These are phyloP conservation scores for Nitzschia sp. DNA, from an alignment of 108 stramenopile species.

Conservation along the genomic window DNA sequence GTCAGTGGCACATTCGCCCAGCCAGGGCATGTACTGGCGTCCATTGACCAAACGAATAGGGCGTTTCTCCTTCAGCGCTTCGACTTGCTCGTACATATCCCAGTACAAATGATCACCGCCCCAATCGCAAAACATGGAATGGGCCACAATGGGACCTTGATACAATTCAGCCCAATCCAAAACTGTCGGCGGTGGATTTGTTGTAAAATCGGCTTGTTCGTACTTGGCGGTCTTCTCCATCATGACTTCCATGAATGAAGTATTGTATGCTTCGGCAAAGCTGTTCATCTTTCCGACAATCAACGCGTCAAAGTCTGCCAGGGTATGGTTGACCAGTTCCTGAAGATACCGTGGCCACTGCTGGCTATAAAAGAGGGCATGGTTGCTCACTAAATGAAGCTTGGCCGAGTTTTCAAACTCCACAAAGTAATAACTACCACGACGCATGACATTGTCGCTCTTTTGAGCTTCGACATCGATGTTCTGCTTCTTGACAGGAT, in stretches of 20 bases:
- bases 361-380: constrained; percentile 17
- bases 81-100: background rate
- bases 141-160: constrained; percentile 20
- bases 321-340: background rate
- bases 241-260: constrained; percentile 18
- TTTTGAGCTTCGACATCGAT: constrained; percentile 9
- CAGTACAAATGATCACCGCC: constrained; percentile 5
- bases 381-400: constrained; percentile 13
- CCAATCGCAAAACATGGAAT: constrained; percentile 16
- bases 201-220: constrained; percentile 11
- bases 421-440: constrained; percentile 13
- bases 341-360: constrained; percentile 12
- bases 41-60: constrained; percentile 17
- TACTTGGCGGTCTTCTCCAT: constrained; percentile 15
- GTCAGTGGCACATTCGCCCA: constrained; percentile 16
- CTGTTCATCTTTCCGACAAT: constrained; percentile 17
- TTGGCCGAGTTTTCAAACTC: constrained; percentile 13
- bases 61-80: background rate
- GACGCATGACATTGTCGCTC: constrained; percentile 7
- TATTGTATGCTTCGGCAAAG: constrained; percentile 14
- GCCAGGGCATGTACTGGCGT: constrained; percentile 3
- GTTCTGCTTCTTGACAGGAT: background rate
- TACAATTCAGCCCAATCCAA: constrained; percentile 4
- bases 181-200: constrained; percentile 2
- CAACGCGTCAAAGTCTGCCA: constrained; percentile 6